phyloP scores from a whole-genome alignment of 78 protist genomes.

The Anaeramoeba flamelloides region DNA sequence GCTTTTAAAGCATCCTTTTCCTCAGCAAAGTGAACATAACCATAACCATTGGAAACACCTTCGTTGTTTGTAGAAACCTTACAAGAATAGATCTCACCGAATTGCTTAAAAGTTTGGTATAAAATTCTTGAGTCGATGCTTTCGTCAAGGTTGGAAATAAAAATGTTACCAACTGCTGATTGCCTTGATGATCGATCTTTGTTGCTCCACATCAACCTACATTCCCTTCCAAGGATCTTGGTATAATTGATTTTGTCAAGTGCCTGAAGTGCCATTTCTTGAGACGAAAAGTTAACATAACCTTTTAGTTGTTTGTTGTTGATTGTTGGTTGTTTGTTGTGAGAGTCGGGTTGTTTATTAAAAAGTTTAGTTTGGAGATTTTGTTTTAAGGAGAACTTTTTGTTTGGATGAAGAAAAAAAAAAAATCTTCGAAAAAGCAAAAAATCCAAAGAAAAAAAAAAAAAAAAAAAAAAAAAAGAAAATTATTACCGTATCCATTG shows the following conservation, averaged over 20 bases:
- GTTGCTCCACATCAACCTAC: conserved; percentile 92
- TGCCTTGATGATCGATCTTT: conserved; percentile 85
- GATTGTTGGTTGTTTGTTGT: no score
- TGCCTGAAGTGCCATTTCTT: no score
- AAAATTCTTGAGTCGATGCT: conserved; percentile 66
- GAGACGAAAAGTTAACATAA: no score
- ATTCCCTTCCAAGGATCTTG: conserved; percentile 46
- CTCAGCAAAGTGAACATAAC: conserved; percentile 15
- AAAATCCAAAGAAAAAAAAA: no score
- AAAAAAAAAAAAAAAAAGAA: no score
- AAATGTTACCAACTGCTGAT: conserved; percentile 87
- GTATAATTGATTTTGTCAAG: conserved; percentile 80
- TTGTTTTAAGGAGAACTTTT: no score
- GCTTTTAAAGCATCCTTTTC: conserved; percentile 52
- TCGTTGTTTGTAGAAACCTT: conserved; percentile 37
- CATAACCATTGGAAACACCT: conserved; percentile 55
- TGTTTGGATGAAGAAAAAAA: no score
- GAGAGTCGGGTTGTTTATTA: no score
- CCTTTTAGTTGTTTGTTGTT: no score
- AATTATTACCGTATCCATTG: no score
- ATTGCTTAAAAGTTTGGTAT: conserved; percentile 64
- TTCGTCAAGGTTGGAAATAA: conserved; percentile 78
- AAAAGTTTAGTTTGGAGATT: no score
- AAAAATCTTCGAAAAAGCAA: no score
- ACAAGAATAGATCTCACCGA: conserved; percentile 54